phyloP scores from a whole-genome alignment of 1,139 yeast genomes.

The Suhomyces atakaporum region DNA sequence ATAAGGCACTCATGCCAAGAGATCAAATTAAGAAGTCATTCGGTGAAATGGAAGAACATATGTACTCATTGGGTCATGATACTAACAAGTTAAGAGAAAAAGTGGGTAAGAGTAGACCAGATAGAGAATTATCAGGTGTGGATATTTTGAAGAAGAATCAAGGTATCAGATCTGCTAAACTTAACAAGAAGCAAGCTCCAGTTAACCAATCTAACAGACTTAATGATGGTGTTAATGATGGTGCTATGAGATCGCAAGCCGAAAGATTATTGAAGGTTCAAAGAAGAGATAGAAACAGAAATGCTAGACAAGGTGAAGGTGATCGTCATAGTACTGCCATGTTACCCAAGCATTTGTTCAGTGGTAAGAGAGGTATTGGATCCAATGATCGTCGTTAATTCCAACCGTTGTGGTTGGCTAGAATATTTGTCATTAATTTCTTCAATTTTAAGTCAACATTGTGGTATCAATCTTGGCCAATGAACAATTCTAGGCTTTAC shows the following conservation, averaged over 20 bases:
- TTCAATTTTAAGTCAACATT: too few relatives aligned
- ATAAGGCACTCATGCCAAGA: constrained; percentile 91
- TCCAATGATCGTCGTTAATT: constrained; percentile 75
- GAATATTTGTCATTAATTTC: too few relatives aligned
- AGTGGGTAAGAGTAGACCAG: constrained; percentile 42
- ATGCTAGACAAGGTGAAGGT: constrained; percentile 93
- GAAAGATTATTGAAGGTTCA: constrained; percentile 85
- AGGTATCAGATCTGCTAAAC: constrained; percentile 44
- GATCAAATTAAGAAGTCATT: constrained; percentile 78
- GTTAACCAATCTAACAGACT: constrained; percentile 75
- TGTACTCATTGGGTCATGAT: constrained; percentile 89
- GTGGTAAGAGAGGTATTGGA: constrained; percentile 96
- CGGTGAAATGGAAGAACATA: constrained; percentile 81
- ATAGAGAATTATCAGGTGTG: constrained; percentile 61
- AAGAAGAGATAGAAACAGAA: constrained; percentile 91
- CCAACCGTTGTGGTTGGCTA: too few relatives aligned
- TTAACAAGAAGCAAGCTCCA: constrained; percentile 50
- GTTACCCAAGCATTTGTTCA: constrained; percentile 89
- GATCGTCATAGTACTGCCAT: constrained; percentile 88
- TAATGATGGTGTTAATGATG: constrained; percentile 83
- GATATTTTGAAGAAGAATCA: constrained; percentile 68
- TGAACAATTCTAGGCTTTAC: too few relatives aligned
- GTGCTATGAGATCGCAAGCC: constrained; percentile 80
- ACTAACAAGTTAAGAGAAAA: constrained; percentile 59
- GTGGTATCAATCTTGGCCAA: too few relatives aligned